Base-by-base conservation (phyloP, 2,329 filamentous ascomycete genomes). In the Venturia oleaginea region DNA sequence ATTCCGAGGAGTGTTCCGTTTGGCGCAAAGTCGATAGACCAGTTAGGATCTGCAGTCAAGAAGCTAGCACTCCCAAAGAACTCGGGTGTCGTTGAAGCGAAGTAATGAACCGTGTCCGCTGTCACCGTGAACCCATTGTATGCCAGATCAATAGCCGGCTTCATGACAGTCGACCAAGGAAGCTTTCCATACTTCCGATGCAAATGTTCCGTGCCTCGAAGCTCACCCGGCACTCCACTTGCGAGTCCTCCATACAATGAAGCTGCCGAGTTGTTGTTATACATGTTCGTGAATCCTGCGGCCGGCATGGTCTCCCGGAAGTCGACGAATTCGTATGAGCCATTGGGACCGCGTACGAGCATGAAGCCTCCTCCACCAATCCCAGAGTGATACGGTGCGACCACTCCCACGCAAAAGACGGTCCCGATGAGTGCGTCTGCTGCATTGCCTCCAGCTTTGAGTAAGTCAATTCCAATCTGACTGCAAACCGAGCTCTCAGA, bases 351-450 rank as follows among this genome's bases (percentile, higher is more conserved):
- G 59, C 90, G 86, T 4, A 96, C 84, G 5, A 96, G 80, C 83
- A 92, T 90, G 76, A 97, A 97, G 2, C 93, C 93, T 51, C 93
- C 93, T 7, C 93, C 93, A 24, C 90, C 92, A 66, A 97, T 88
- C 19, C 93, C 65, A n/a, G 43, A 57, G 30, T 66, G 65, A 30
- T 66, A 66, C 24, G 46, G 27, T 5, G 59, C 65, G 10, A 67
- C 54, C 11, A 67, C 65, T 24, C 79, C 80, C 6, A 81, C 74
- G 66, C 80, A 81, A 54, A 79, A 73, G 7, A 76, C 73, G 1
- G 79, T 80, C 4, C 77, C 79, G 7, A 80, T 77, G 70, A 80
- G 69, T 7, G 77, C 77, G 72, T 82, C 80, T 8, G 79, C 79
- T 32, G 80, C 80, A 74, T 78, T 81, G 15, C 79, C 89, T 22